phyloP scores from a whole-genome alignment of 1,284 basidiomycete genomes.

The Puccinia coronata region DNA sequence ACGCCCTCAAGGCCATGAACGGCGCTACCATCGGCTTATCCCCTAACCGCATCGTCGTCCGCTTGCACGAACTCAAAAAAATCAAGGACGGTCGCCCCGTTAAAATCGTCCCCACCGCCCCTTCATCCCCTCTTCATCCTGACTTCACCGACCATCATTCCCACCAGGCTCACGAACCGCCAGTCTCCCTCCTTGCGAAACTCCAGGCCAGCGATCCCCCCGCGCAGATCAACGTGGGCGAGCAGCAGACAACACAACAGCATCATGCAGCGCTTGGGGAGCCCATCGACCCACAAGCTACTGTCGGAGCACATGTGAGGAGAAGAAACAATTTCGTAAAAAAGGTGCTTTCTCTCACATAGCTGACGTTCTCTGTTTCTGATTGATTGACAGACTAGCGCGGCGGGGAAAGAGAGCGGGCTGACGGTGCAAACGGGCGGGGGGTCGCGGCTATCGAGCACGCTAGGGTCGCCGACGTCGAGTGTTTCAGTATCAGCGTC shows the following conservation, averaged over 20 bases:
- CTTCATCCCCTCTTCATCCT: neutral
- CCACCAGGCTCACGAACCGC: neutral
- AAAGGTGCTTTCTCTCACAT: too few species aligned
- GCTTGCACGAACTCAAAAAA: constrained; percentile 85
- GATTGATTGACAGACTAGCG: neutral
- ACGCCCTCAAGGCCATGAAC: constrained; percentile 78
- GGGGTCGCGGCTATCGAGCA: neutral
- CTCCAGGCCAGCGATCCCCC: constrained; percentile 1
- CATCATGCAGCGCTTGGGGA: too few species aligned
- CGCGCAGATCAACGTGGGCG: neutral
- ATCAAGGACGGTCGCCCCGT: constrained; percentile 66
- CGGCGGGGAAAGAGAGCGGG: neutral
- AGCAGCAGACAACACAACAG: too few species aligned
- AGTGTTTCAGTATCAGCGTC: too few species aligned
- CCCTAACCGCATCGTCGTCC: constrained; percentile 75
- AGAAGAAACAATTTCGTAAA: too few species aligned
- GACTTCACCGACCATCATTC: neutral
- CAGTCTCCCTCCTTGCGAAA: constrained; percentile 2
- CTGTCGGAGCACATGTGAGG: too few species aligned
- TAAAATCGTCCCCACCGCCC: constrained; percentile 15
- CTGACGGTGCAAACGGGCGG: neutral
- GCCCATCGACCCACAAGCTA: too few species aligned
- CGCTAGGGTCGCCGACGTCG: constrained; percentile 41
- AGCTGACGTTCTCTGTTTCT: too few species aligned
- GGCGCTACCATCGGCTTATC: constrained; percentile 66